Evolutionary conservation across 2,329 filamentous ascomycete genomes (phyloP).

Genomic region (Myriosclerotinia curreyana): DNA sequence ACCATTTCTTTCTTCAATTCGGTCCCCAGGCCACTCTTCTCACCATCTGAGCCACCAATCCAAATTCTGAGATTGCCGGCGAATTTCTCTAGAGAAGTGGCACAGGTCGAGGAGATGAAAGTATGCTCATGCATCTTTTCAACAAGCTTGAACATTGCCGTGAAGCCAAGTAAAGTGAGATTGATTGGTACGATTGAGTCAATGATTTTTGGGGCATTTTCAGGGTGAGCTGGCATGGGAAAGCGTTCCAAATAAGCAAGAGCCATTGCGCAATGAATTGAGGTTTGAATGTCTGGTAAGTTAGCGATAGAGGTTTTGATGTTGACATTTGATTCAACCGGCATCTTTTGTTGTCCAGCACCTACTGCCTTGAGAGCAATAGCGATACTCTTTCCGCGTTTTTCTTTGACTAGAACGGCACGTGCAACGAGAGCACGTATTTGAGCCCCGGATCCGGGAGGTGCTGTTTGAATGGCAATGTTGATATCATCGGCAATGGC

Average conservation of each 20-base stretch:
- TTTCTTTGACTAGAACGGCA: constrained; percentile 54
- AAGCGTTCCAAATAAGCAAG: constrained; percentile 55
- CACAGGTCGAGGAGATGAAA: constrained; percentile 48
- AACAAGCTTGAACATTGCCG: constrained; percentile 58
- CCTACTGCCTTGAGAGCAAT: constrained; percentile 53
- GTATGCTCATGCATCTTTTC: constrained; percentile 50
- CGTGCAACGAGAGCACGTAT: constrained; percentile 58
- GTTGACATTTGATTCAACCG: constrained; percentile 45
- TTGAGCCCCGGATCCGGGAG: constrained; percentile 71
- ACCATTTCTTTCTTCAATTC: constrained; percentile 54
- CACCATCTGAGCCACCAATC: constrained; percentile 54
- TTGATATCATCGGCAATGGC: constrained; percentile 53
- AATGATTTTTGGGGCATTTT: constrained; percentile 49
- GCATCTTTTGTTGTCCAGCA: constrained; percentile 38
- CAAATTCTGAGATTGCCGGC: constrained; percentile 58
- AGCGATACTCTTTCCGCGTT: constrained; percentile 55
- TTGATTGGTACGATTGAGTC: constrained; percentile 48
- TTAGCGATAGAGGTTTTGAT: constrained; percentile 45
- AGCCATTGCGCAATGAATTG: constrained; percentile 58
- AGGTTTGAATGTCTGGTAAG: constrained; percentile 53
- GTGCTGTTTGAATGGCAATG: constrained; percentile 69
- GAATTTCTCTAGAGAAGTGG: constrained; percentile 52
- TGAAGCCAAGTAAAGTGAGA: constrained; percentile 54
- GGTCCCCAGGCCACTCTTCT: constrained; percentile 50
- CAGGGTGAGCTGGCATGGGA: constrained; percentile 43